A percentile compares a stretch with the other conserved stretches of the same genome.
phyloP scores from a whole-genome alignment of 129 eudicot genomes.

The Lactuca saligna region DNA sequence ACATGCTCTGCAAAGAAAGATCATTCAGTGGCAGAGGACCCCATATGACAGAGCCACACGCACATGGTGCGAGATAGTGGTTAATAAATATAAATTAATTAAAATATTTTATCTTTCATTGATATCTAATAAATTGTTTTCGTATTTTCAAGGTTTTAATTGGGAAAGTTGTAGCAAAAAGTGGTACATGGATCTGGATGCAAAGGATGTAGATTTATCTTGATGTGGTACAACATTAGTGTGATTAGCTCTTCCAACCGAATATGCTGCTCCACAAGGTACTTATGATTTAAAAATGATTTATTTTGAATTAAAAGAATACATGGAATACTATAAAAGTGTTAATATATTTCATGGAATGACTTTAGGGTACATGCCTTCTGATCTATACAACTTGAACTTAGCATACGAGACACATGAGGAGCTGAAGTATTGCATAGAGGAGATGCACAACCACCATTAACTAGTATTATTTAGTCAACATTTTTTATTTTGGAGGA shows the following conservation, averaged over 20 bases:
- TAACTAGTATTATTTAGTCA: slow-evolving; percentile 40
- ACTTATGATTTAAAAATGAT: neutral
- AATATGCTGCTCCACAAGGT: too few relatives aligned
- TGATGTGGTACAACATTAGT: slow-evolving; percentile 61
- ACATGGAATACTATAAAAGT: neutral
- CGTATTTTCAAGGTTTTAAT: slow-evolving; percentile 66
- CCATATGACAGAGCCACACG: slow-evolving; percentile 53
- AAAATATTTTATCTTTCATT: slow-evolving; percentile 5
- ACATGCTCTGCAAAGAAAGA: neutral
- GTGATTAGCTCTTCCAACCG: slow-evolving; percentile 31
- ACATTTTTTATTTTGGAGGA: neutral
- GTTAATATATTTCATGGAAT: neutral
- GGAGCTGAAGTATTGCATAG: slow-evolving; percentile 60
- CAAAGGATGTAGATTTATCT: slow-evolving; percentile 42
- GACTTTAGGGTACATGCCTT: slow-evolving; percentile 70
- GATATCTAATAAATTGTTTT: slow-evolving; percentile 15
- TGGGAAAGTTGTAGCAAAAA: slow-evolving; percentile 46
- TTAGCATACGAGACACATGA: slow-evolving; percentile 60
- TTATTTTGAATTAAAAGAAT: neutral
- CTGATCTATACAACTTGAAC: slow-evolving; percentile 69
- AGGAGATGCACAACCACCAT: slow-evolving; percentile 62
- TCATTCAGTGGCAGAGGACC: too few relatives aligned
- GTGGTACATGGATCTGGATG: too few relatives aligned
- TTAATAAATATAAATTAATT: slow-evolving; percentile 26
- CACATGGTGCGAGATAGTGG: slow-evolving; percentile 48